Percentiles rank a stretch among this genome's conserved stretches.
These are phyloP conservation scores for Tetrapisispora namnaoensis DNA, from an alignment of 805 yeast genomes.

Conservation along the genomic window DNA sequence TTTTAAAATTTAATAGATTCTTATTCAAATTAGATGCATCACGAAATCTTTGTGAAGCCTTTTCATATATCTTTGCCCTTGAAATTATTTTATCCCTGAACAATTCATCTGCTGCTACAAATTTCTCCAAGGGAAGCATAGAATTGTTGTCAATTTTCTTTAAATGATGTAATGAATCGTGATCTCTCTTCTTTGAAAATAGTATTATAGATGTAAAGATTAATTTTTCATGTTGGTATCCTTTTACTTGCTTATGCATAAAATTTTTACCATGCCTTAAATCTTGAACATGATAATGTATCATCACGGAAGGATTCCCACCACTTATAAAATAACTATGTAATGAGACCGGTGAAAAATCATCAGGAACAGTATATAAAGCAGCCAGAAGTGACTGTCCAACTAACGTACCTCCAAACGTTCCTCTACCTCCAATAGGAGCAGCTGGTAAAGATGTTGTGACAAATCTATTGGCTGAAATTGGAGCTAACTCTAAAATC, in stretches of 20 bases:
- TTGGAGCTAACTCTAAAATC: constrained; percentile 14
- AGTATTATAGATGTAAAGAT: constrained; percentile 45
- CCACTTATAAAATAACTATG: constrained; percentile 54
- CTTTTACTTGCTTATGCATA: constrained; percentile 43
- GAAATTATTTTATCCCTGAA: constrained; percentile 13
- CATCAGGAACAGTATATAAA: constrained; percentile 37
- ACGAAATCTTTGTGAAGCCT: constrained; percentile 5
- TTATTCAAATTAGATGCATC: constrained; percentile 5
- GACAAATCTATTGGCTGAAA: constrained; percentile 15
- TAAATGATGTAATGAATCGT: constrained; percentile 13
- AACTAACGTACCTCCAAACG: constrained; percentile 61
- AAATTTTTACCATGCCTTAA: constrained; percentile 45
- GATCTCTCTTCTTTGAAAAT: constrained; percentile 26
- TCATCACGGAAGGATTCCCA: constrained; percentile 38
- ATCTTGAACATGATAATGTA: constrained; percentile 44
- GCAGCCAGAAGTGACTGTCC: constrained; percentile 60
- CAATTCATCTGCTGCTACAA: constrained; percentile 13
- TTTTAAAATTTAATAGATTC: constrained; percentile 27
- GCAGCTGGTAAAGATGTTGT: constrained; percentile 23
- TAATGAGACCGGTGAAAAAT: constrained; percentile 47
- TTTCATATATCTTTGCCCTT: constrained; percentile 5
- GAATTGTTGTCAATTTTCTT: constrained; percentile 10
- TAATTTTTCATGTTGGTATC: constrained; percentile 43
- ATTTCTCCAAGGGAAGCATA: not conserved
- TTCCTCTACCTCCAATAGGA: constrained; percentile 50